Base-by-base conservation (phyloP, 148 eudicot species). In the Vaccinium vitisidaea region DNA sequence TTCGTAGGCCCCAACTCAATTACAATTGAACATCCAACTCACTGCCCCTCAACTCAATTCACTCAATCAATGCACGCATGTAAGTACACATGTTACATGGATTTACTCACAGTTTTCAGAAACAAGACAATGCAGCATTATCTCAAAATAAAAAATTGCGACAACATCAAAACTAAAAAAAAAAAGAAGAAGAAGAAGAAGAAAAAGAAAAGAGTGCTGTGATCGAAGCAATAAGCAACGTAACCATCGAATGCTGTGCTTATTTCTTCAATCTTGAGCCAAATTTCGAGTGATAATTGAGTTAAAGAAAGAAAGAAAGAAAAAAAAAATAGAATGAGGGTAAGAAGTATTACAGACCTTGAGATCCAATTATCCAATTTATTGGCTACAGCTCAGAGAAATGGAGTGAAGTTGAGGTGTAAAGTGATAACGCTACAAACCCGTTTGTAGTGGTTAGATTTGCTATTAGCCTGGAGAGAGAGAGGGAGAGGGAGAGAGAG, bases 351-450 rank as follows among this genome's bases (percentile, higher is more conserved):
- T 69, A 39, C 75, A 15, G 6, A 71, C 77, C 77, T 73, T 73
- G 77, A 73, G 77, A 73, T 73, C 39, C 49, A 73, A 65, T 15
- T 73, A 73, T 73, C 39, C 49, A 73, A 65, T 15, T 73, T 49
- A 36, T 49, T 73, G 77, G 49, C 39, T 73, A 73, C 77, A 73
- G 49, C 77, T 39, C n/a, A 39, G 23, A 73, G 48, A 8, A 73
- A 73, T 73, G 77, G n/a, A 73, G 77, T 65, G 71, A 65, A 65
- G 50, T 73, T 39, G 77, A 73, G 77, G 50, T 73, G 77, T 73
- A 73, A 73, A 73, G 77, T 73, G 50, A 73, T 39, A 39, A 8
- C 14, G 25, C 10, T 16, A 73, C 13, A 73, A 73, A 39, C 77
- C 43, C 77, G 49, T 49, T 49, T 73, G 50, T 73, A 16, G 46